Evolutionary conservation across 441 rosid genomes (phyloP), one percentile per base, ranked within the genome.

Genomic region (Gossypium davidsonii): DNA sequence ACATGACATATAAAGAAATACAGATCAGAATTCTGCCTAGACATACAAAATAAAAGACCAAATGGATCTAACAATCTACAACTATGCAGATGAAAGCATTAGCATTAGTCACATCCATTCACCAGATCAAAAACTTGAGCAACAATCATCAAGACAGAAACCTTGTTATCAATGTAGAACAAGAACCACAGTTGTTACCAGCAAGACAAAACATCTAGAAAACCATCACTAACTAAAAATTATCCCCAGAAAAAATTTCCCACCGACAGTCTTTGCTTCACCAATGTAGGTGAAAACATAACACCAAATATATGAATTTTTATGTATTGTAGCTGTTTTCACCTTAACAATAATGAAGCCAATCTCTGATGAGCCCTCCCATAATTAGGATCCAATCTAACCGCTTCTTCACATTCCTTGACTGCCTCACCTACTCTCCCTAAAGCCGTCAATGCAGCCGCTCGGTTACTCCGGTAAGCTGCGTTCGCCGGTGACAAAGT

Each of bases 341-440:
- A 90, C 98, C 98, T 91, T 74, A 89, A 76, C 76, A 85, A 75
- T 82, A 93, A 83, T 65, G 86, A 83, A 26, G 83, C 94, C 82
- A 93, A 84, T 60, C 97, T 86, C 58, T 89, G 97, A 77, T 87
- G 96, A 71, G 96, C 96, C 74, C 98, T 88, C 71, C 71, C 79
- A 81, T 89, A 91, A 74, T 74, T 77, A 15, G 96, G 92, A 78
- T 90, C 94, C 85, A 85, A 83, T 80, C 85, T 87, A 57, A 92
- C 86, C 0, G 97, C 96, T 66, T 90, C 97, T 76, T 89, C 92
- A 65, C 97, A 91, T 23, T 91, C 98, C 71, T 58, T 88, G 74
- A 94, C 88, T 1, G 96, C 98, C 80, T 91, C 94, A 49, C 79
- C 87, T 55, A 94, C 44, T 67, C 86, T 80, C 44, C 83, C 84